Percentiles rank a stretch among this genome's conserved stretches.
phyloP scores from a whole-genome alignment of 169 alveolate genomes.

The Plasmodium knowlesi region DNA sequence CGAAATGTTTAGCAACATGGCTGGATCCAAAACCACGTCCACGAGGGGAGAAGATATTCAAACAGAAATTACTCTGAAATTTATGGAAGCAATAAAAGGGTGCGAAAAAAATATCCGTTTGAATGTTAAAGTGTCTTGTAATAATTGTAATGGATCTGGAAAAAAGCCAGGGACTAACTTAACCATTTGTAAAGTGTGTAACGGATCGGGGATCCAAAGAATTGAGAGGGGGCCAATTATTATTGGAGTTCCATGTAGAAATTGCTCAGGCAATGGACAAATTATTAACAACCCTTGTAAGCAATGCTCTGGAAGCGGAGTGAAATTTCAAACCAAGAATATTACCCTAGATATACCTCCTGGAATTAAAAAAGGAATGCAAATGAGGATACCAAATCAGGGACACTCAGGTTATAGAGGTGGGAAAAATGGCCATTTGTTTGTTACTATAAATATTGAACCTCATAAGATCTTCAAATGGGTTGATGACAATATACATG shows the following conservation, averaged over 20 bases:
- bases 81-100: conserved; percentile 91
- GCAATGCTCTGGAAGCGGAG: conserved; percentile 89
- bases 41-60: conserved; percentile 88
- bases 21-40: conserved; percentile 79
- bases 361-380: conserved; percentile 89
- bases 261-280: conserved; percentile 90
- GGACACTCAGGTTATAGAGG: conserved; percentile 90
- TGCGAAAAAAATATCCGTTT: conserved; percentile 83
- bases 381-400: conserved; percentile 87
- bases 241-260: conserved; percentile 89
- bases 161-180: conserved; percentile 82
- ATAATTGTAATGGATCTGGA: conserved; percentile 87
- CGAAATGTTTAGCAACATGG: conserved; percentile 88
- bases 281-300: conserved; percentile 87
- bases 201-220: conserved; percentile 89
- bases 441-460: conserved; percentile 87
- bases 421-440: conserved; percentile 90
- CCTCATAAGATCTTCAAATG: conserved; percentile 89
- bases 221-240: conserved; percentile 90
- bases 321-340: conserved; percentile 84
- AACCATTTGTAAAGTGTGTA: conserved; percentile 86
- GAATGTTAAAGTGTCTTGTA: conserved; percentile 86
- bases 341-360: conserved; percentile 86
- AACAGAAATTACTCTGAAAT: conserved; percentile 84
- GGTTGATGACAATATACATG: conserved; percentile 91